Base-by-base conservation (phyloP, 331 rosid genomes). In the Malus hybrid region DNA sequence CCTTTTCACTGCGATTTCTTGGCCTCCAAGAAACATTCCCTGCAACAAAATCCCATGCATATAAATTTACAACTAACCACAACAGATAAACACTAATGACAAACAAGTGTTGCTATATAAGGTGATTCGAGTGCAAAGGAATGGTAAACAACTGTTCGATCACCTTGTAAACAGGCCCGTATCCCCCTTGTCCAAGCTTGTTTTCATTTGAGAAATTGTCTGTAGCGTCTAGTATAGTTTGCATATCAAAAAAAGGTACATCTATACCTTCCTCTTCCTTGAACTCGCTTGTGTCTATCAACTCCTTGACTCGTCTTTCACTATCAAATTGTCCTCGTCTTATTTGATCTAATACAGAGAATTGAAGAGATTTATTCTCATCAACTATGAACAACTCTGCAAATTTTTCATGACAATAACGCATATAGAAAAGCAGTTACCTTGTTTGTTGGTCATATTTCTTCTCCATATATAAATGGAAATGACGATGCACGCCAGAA, bases 121-220 rank as follows among this genome's bases (percentile, higher is more conserved):
- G 29, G 8, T 69, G 73, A 3, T 5, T 69, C 42, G 42, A 52
- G 29, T 52, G 64, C 15, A 2, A 29, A 1, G 63, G 10, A 63
- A 15, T 24, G 68, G 9, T 2, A 60, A 59, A 16, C 14, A n/a
- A 31, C 0, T 32, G 52, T 27, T 36, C 44, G 0, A 36, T 36
- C 42, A 84, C 82, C 82, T 84, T 80, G 72, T 84, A 84, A 66
- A 84, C 84, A 50, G 82, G 81, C 20, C 87, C 87, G 56, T 77
- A 80, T 11, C 87, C 87, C 9, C 87, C 84, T 65, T 75, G 75
- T 65, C 87, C 87, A 29, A 84, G 80, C 59, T 84, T 80, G 71
- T 84, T 80, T 44, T 29, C 74, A 31, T 55, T 76, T 12, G 82
- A 73, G 75, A 84, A 84, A 32, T 70, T 68, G 9, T 77, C 77